Conservation (phyloP, 192 early-diverging fungal genomes). For the Linnemannia elongata region DNA sequence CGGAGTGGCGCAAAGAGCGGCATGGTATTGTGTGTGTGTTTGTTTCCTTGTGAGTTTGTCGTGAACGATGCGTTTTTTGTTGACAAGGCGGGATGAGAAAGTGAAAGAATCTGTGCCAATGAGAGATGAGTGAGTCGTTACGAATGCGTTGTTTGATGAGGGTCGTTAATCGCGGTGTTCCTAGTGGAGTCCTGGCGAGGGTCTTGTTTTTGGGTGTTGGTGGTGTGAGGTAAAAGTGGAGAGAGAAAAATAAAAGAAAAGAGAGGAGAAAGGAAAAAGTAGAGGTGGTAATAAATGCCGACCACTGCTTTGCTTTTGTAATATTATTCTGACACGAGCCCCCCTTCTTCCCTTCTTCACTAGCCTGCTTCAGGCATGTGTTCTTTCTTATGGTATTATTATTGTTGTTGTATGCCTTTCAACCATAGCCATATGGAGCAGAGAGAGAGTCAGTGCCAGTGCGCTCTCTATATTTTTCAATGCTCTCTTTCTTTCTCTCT, state of each 20-base stretch:
- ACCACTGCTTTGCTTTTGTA: neutral
- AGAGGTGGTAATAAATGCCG: neutral
- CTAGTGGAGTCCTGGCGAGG: neutral
- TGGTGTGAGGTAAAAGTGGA: neutral
- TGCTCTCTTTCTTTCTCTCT: neutral
- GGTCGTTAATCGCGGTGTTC: neutral
- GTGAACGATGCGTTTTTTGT: neutral
- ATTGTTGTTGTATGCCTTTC: neutral
- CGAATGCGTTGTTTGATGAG: neutral
- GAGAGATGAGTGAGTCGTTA: constrained; percentile 1
- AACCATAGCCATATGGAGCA: neutral
- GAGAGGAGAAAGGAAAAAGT: neutral
- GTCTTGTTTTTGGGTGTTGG: neutral
- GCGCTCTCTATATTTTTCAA: neutral
- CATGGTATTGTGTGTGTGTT: constrained; percentile 13
- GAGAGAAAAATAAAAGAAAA: constrained; percentile 12
- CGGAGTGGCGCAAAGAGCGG: constrained; percentile 72
- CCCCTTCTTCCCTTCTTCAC: neutral
- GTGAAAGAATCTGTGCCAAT: neutral
- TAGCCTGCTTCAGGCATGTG: neutral
- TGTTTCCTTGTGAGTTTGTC: neutral
- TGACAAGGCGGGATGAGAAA: neutral
- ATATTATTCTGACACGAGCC: neutral
- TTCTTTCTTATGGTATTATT: neutral
- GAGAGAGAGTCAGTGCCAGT: neutral